Base-by-base conservation (phyloP, 169 alveolate genomes). In the Plasmodium reichenowi region DNA sequence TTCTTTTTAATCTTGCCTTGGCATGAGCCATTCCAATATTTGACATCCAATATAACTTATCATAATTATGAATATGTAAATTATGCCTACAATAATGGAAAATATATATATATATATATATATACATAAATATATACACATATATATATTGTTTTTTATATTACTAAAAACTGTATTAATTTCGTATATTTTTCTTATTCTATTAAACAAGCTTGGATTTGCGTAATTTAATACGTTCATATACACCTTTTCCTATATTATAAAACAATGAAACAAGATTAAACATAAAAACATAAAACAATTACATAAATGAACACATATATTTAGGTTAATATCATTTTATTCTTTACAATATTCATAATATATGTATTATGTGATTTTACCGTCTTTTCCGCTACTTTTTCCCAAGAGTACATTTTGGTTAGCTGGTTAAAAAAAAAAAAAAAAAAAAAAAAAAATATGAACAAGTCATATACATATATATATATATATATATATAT, bases 361-460 rank as follows among this genome's bases (percentile, higher is more conserved):
- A 54, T 15, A 15, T 32, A 26, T 29, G 43, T 26, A 62, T 22
- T 20, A 48, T 9, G 0, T 38, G 4, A 1, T 1, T 59, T 29
- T 74, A 73, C 95, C 20, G 89, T 86, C 32, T 92, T 89, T 26
- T 50, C 88, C 26, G 95, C 94, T 22, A 89, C 94, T 26, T 54
- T 86, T 43, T 76, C 92, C 96, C 96, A 94, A 20, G 96, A 94
- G 83, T 94, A 94, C 95, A 94, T 90, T 56, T 73, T 59, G 48
- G 88, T 71, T 50, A 92, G 89, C 94, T 91, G 45, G 15, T 68
- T 2, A 72, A 47, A 24, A 72, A 45, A 47, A 62, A 68, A 58
- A 26, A 72, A 62, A 60, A 63, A 43, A 48, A 32, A 78, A 45
- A 63, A 47, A 78, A n/a, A 9, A 66, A n/a, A n/a, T 12, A 64